Base-by-base conservation (phyloP, 805 yeast species). In the Saccharomyces paradoxus region DNA sequence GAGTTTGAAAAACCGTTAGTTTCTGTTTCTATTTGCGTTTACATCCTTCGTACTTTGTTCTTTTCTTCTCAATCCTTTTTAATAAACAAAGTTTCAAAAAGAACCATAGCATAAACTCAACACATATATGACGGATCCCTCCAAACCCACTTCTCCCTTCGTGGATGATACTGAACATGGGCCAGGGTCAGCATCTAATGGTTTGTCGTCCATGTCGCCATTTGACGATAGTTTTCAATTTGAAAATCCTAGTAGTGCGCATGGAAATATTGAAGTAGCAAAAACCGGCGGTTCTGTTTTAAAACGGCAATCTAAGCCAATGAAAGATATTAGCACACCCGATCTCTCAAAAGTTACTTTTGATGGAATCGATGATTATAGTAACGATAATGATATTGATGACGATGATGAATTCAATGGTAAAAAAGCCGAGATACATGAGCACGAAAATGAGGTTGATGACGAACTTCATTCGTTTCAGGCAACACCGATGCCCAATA, bases 171-270 rank as follows among this genome's bases (percentile, higher is more conserved):
- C 5, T 21, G 44, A 37, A 24, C 44, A 37, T 37, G 24, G 5
- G 5, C 9, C 24, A 7, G 24, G 44, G 8, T 37, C 44, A 17
- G 44, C 24, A 37, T 37, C 44, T 4, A 37, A 37, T 22, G 24
- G 44, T 10, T 12, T 37, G 12, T 21, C 44, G 44, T 17, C 44
- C 41, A 37, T 57, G 27, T 66, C 71, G 5, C 71, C 72, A 12
- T 68, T 67, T 49, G 68, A 66, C 44, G 72, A 66, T 50, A 57
- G 58, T 10, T 66, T 59, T 41, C 59, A 63, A 29, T 62, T 65
- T 26, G 66, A 64, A 48, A 52, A 61, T 14, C 54, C 51, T 10
- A 54, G 44, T 12, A 30, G 37, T 17, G 50, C 47, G 9, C 44
- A 49, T n/a, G 22, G 41, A 22, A 50, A 32, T 28, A 48, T 46